phyloP scores from a whole-genome alignment of 768 basidiomycete species.

The Termitomyces sp. region DNA sequence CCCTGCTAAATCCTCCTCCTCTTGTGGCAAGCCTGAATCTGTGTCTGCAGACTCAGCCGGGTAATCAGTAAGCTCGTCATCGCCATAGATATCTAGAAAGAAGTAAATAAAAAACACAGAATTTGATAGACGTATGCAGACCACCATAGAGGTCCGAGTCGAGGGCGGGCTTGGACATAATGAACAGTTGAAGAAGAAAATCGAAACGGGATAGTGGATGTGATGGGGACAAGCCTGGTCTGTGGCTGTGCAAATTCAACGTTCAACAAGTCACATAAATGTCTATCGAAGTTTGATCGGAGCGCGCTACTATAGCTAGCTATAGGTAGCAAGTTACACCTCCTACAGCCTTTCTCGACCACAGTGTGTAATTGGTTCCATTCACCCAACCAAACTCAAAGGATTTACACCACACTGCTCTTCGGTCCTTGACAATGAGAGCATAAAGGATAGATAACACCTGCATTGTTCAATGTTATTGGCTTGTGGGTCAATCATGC shows the following conservation, averaged over 20 bases:
- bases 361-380: too few species aligned
- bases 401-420: too few species aligned
- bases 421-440: too few species aligned
- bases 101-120: slow-evolving; percentile 6
- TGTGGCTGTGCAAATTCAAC: slow-evolving; percentile 12
- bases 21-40: slow-evolving; percentile 22
- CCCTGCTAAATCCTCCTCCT: slow-evolving; percentile 17
- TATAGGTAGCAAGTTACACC: too few species aligned
- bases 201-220: neutral
- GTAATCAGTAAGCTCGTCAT: slow-evolving; percentile 42
- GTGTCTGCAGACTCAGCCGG: slow-evolving; percentile 18
- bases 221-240: neutral
- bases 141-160: slow-evolving; percentile 37
- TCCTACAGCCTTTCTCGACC: too few species aligned
- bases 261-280: too few species aligned
- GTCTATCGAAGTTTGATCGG: too few species aligned
- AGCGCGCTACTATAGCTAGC: too few species aligned
- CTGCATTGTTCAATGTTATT: too few species aligned
- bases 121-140: slow-evolving; percentile 18
- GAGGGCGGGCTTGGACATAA: slow-evolving; percentile 18
- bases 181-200: neutral
- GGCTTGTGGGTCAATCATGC: too few species aligned
- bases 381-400: too few species aligned
- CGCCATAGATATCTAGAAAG: slow-evolving; percentile 49
- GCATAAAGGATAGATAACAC: too few species aligned